A percentile compares a stretch with the other conserved stretches of the same genome.
These are phyloP conservation scores for Echinosophora koreensis DNA, from an alignment of 306 rosid species.

Conservation along the genomic window DNA sequence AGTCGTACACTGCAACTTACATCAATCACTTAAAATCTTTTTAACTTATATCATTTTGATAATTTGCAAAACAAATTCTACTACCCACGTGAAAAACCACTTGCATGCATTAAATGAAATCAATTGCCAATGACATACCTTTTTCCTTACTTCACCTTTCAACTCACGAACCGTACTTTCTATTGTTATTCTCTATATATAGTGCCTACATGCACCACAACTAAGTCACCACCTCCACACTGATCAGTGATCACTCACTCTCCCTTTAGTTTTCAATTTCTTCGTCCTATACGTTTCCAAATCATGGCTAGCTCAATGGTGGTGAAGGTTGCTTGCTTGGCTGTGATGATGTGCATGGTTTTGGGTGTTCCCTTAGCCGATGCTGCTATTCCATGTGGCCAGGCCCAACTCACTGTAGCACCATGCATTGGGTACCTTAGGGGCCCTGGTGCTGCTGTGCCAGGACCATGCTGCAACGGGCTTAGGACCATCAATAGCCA, in stretches of 20 bases:
- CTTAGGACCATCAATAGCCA: neutral
- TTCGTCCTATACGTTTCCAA: neutral
- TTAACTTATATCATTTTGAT: no score
- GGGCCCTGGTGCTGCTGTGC: neutral
- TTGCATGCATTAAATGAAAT: neutral
- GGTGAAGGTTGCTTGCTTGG: constrained; percentile 18
- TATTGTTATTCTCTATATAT: constrained; percentile 2
- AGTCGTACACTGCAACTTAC: no score
- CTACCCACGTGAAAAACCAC: no score
- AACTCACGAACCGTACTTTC: neutral
- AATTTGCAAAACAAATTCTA: no score
- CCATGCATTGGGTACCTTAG: constrained; percentile 38
- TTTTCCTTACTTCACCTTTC: neutral
- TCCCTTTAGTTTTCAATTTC: neutral
- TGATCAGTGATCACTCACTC: neutral
- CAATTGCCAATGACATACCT: neutral
- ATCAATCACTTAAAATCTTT: no score
- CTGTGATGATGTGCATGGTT: constrained; percentile 25
- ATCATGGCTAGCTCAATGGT: constrained; percentile 36
- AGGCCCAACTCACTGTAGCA: neutral
- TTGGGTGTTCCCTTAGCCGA: constrained; percentile 6
- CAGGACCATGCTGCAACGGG: constrained; percentile 40
- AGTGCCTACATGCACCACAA: neutral
- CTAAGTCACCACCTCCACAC: neutral
- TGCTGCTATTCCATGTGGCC: constrained; percentile 38